Percentiles rank a stretch among this genome's conserved stretches.
phyloP scores from a whole-genome alignment of 1,284 basidiomycete genomes.

The Pascua guehoae region DNA sequence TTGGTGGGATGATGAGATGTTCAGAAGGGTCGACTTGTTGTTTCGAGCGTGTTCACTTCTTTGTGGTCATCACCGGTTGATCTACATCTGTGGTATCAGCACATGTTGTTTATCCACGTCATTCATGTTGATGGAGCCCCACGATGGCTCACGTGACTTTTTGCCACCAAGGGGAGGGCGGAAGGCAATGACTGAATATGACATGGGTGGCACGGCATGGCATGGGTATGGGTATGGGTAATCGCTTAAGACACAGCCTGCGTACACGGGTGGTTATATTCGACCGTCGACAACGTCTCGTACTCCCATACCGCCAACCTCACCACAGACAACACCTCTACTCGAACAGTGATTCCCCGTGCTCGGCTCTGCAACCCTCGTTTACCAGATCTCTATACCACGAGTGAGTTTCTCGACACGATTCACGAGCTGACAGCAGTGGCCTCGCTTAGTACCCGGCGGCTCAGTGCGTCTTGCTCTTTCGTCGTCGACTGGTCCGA shows the following conservation, averaged over 20 bases:
- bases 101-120: background rate
- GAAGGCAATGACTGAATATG: no score
- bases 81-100: background rate
- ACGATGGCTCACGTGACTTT: no score
- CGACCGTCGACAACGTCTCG: no score
- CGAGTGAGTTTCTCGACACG: background rate
- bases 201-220: no score
- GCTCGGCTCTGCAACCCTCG: no score
- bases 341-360: no score
- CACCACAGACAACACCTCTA: no score
- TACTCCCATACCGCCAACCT: no score
- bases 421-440: conserved; percentile 10
- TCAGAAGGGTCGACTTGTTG: background rate
- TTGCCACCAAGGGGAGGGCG: no score
- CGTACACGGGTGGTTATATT: no score
- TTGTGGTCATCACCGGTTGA: background rate
- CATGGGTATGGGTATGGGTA: no score
- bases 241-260: no score
- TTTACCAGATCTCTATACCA: background rate
- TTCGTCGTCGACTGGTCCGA: background rate
- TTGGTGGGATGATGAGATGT: background rate
- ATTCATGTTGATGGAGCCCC: background rate
- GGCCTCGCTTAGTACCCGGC: conserved; percentile 11
- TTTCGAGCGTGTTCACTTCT: background rate
- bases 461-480: conserved; percentile 14